phyloP scores from a whole-genome alignment of 31 red algal species.

The Endocladia muricata region DNA sequence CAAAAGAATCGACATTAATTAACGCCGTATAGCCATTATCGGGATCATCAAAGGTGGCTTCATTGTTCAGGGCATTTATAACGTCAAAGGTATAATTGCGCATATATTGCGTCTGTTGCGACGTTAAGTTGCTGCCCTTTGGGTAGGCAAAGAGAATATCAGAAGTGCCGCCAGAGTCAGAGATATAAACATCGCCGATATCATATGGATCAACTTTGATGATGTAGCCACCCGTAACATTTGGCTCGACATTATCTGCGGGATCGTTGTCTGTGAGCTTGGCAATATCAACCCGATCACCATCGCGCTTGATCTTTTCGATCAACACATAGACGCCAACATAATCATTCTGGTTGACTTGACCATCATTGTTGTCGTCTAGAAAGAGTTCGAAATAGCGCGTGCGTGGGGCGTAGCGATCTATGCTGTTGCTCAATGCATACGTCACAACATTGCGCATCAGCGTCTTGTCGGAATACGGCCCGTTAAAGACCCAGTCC shows the following conservation, averaged over 20 bases:
- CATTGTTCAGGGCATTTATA: too few species aligned
- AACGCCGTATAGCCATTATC: too few species aligned
- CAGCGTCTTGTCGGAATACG: neutral
- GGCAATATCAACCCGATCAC: neutral
- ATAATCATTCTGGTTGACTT: neutral
- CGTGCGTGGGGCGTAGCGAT: neutral
- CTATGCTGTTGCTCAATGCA: neutral
- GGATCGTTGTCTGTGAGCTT: too few species aligned
- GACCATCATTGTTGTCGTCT: neutral
- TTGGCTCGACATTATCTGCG: neutral
- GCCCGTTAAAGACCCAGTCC: slow-evolving; percentile 1
- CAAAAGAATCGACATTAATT: too few species aligned
- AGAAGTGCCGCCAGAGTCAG: too few species aligned
- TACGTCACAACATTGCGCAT: neutral
- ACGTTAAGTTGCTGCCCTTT: too few species aligned
- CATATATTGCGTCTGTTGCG: too few species aligned
- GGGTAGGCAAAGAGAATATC: too few species aligned
- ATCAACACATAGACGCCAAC: neutral
- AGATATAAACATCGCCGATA: too few species aligned
- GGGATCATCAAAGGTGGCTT: too few species aligned
- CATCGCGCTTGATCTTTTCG: neutral
- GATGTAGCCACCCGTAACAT: neutral
- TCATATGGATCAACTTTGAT: neutral
- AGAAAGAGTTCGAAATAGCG: neutral
- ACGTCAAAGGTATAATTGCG: too few species aligned